Evolutionary conservation across 257 asterid species (phyloP), one percentile per base, ranked within the genome.

Genomic region (Penstemon newberryi): DNA sequence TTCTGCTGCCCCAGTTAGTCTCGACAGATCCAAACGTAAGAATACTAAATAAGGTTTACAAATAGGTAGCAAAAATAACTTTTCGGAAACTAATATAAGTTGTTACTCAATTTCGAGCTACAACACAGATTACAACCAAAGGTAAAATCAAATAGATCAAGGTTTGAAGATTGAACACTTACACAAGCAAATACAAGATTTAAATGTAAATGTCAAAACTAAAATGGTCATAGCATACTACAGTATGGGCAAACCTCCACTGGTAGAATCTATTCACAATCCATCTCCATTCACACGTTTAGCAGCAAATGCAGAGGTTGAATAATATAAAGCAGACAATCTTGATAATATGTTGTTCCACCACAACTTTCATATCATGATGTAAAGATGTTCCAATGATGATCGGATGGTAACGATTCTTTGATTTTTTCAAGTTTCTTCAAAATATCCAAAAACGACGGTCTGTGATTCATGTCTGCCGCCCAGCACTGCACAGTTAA

Each of bases 401-500:
- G 83, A 61, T 90, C 96, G 2, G 91, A 61, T 8, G 87, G 78
- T 63, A 83, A 12, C 5, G 7, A 43, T 5, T 82, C 97, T 86
- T 76, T 88, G 4, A 93, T 72, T 52, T 79, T 85, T 41, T 90
- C 99, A 15, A 93, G 94, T 68, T 71, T 79, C 87, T 83, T 86
- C 79, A 94, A 70, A 45, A 94, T 91, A 54, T 94, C 93, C 85
- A 91, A 71, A 86, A 94, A 94, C 2, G 96, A 60, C 8, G 99
- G 99, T 72, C 99, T 87, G 64, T 71, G 70, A 62, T 81, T 86
- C 96, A 84, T 89, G 73, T 94, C 96, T 11, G 88, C 77, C 7
- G 95, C 89, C 97, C 99, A 91, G 84, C 98, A 87, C 51, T 72
- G 76, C 71, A 77, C 87, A 12, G 84, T 83, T 80, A 92, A 84